Base-by-base conservation (phyloP, 495 filamentous ascomycete genomes). In the Penicillium diatomitis region DNA sequence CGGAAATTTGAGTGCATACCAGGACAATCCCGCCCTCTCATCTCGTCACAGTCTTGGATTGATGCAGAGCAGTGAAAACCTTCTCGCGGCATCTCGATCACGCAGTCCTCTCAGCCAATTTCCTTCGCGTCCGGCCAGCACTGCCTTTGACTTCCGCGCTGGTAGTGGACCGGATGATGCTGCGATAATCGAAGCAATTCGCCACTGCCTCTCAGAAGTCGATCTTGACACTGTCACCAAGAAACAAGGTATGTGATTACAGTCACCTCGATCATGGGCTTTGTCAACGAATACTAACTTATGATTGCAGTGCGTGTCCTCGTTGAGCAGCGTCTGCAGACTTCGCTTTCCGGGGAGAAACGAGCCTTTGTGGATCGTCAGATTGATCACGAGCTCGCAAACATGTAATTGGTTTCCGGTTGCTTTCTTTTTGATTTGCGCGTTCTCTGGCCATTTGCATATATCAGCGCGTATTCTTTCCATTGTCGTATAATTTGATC, bases 151-250 rank as follows among this genome's bases (percentile, higher is more conserved):
- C 62, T 91, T 95, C 75, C 82, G 86, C 55, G 76, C 71, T 70
- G 35, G 35, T 27, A 69, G 76, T 47, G 88, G 88, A 0, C 86
- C 87, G 4, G 85, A 88, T 47, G 82, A 86, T 45, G 69, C 67
- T 49, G 61, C 72, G 7, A 96, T 98, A 48, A 72, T 86, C 38
- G 87, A 95, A 46, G 85, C 86, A 8, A 88, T 97, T 51, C 85
- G 87, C 55, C 66, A 71, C 43, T 89, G 88, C 60, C 71, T 98
- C 51, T 69, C 77, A n/a, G 91, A 95, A 60, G 90, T 96, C 3
- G 90, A 98, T 68, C 69, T 98, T 20, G 92, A 98, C 64, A 90
- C 76, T 10, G 88, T 98, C 32, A 98, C 92, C 11, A 98, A 98
- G 81, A 98, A 97, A 71, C 92, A 97, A 75, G 75, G 83, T 74